Conservation (phyloP, 495 filamentous ascomycete genomes). For the Thozetella sp. region DNA sequence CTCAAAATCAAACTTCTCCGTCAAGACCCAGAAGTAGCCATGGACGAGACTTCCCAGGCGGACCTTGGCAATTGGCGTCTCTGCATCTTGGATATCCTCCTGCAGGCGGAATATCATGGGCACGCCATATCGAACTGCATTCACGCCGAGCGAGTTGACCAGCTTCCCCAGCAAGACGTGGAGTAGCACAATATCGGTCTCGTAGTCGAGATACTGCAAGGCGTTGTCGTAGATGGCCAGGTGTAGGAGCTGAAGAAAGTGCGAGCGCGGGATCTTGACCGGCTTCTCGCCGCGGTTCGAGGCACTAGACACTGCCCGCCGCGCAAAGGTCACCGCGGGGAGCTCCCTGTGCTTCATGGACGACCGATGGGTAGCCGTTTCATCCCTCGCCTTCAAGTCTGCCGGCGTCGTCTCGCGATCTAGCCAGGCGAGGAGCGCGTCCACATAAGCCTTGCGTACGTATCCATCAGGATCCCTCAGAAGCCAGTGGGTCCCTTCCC, state of each 20-base stretch:
- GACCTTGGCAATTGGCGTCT: conserved; percentile 65
- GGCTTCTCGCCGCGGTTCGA: conserved; percentile 62
- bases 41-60: conserved; percentile 82
- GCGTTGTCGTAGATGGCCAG: conserved; percentile 86
- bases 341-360: conserved; percentile 31
- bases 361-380: conserved; percentile 42
- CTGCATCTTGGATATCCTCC: conserved; percentile 72
- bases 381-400: conserved; percentile 64
- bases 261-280: conserved; percentile 54
- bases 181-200: conserved; percentile 72
- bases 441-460: conserved; percentile 80
- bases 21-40: conserved; percentile 82
- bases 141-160: conserved; percentile 78
- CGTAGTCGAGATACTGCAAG: conserved; percentile 66
- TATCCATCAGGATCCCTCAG: conserved; percentile 73
- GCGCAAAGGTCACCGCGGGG: conserved; percentile 39
- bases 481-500: conserved; percentile 92
- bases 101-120: conserved; percentile 89
- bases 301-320: conserved; percentile 70
- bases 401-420: conserved; percentile 72
- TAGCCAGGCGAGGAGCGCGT: conserved; percentile 82
- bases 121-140: conserved; percentile 74
- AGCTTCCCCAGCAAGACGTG: conserved; percentile 75
- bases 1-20: conserved; percentile 77
- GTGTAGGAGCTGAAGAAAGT: conserved; percentile 83